Evolutionary conservation across 768 basidiomycete genomes (phyloP).

Genomic region (Naganishia randhawae): DNA sequence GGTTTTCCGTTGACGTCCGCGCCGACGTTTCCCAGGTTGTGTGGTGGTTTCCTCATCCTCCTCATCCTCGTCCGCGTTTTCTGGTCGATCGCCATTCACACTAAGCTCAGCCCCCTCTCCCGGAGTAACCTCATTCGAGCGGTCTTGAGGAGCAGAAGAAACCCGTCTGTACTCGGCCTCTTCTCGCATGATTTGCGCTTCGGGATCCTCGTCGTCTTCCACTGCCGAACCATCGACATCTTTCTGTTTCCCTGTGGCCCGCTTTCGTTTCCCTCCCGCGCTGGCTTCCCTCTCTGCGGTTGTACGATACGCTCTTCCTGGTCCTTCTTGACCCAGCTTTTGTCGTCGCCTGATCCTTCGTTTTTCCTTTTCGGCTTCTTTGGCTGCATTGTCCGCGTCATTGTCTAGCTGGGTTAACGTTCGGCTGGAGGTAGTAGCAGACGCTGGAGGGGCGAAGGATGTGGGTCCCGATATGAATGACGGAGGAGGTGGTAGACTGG

Average conservation of each 20-base stretch:
- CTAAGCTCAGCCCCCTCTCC: neutral
- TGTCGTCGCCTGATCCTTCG: constrained; percentile 6
- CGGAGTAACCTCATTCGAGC: neutral
- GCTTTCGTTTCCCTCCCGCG: constrained; percentile 2
- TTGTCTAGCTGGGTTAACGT: neutral
- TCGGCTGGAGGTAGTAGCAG: neutral
- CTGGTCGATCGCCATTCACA: neutral
- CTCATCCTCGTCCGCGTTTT: neutral
- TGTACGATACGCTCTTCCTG: neutral
- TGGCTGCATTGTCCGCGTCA: neutral
- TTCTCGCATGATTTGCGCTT: constrained; percentile 18
- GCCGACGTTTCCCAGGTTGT: neutral
- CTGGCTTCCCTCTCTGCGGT: neutral
- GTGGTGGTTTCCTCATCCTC: neutral
- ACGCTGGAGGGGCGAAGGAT: neutral
- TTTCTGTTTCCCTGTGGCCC: neutral
- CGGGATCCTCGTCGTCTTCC: constrained; percentile 11
- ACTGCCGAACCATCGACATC: neutral
- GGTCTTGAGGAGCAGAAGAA: neutral
- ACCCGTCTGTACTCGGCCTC: neutral
- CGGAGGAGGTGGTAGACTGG: neutral
- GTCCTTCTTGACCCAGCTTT: constrained; percentile 7
- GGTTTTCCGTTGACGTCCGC: neutral
- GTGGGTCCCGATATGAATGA: neutral
- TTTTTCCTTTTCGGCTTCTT: constrained; percentile 12